Percentiles rank a stretch among this genome's conserved stretches.
phyloP scores from a whole-genome alignment of 495 filamentous ascomycete genomes.

The Tetracladium marchalianum region DNA sequence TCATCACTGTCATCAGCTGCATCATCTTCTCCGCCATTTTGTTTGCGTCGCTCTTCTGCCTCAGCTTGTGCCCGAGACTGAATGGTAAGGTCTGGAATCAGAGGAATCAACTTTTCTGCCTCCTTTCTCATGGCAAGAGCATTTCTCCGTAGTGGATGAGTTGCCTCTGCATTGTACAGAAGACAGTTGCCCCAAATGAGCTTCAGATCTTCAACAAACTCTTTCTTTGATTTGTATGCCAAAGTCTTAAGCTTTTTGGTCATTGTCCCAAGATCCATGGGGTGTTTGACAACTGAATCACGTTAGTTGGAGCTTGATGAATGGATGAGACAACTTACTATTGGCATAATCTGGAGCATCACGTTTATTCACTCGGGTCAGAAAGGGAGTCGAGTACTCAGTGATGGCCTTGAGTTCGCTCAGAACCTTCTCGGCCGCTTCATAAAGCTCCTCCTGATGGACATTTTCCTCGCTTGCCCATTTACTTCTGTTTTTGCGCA shows the following conservation, averaged over 20 bases:
- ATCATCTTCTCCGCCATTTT: constrained; percentile 69
- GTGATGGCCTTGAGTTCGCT: constrained; percentile 94
- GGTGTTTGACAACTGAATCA: constrained; percentile 76
- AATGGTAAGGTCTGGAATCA: constrained; percentile 89
- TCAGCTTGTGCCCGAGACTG: constrained; percentile 89
- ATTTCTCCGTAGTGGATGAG: constrained; percentile 83
- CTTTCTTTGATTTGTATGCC: constrained; percentile 84
- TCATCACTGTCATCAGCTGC: constrained; percentile 88
- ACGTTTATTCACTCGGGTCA: constrained; percentile 88
- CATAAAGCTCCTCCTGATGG: constrained; percentile 95
- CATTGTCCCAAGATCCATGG: constrained; percentile 97
- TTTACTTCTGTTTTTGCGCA: constrained; percentile 93
- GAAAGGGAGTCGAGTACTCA: constrained; percentile 87
- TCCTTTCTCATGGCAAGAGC: constrained; percentile 94
- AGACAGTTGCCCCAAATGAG: constrained; percentile 96
- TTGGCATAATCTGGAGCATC: constrained; percentile 94
- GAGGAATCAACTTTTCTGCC: constrained; percentile 86
- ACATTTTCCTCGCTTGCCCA: constrained; percentile 98
- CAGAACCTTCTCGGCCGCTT: constrained; percentile 89
- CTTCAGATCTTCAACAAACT: constrained; percentile 87
- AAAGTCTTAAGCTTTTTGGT: constrained; percentile 91
- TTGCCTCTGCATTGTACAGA: constrained; percentile 84
- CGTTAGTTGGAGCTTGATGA: constrained; percentile 1
- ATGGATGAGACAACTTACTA: constrained; percentile 40
- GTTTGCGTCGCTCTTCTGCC: constrained; percentile 82